These are phyloP conservation scores for Gynochthodes officinalis DNA, from an alignment of 257 asterid genomes.

Conservation along the genomic window DNA sequence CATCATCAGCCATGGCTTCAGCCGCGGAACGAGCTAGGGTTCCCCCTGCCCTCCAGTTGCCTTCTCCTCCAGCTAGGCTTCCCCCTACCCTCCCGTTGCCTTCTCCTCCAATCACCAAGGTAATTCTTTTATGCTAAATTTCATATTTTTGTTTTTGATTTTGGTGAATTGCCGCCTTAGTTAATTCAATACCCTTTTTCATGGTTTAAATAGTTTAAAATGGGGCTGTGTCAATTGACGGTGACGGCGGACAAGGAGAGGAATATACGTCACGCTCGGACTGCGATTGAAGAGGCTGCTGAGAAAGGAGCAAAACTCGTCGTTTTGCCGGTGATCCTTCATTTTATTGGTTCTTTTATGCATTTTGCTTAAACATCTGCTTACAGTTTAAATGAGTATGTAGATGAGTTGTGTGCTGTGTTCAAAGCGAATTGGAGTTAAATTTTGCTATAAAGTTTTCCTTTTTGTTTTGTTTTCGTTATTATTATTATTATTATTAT, in stretches of 20 bases:
- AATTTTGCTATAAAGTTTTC: not conserved
- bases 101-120: constrained; percentile 65
- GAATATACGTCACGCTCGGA: constrained; percentile 71
- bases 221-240: constrained; percentile 77
- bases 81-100: constrained; percentile 60
- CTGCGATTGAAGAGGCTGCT: constrained; percentile 80
- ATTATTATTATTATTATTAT: too few relatives aligned
- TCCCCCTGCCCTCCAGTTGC: constrained; percentile 53
- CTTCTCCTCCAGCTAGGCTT: constrained; percentile 70
- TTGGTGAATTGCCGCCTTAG: not conserved
- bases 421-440: not conserved
- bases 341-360: not conserved
- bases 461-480: not conserved
- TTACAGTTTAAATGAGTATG: too few relatives aligned
- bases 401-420: not conserved
- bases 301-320: constrained; percentile 83
- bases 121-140: not conserved
- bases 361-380: not conserved
- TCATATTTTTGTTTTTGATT: not conserved
- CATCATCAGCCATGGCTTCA: constrained; percentile 60
- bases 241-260: constrained; percentile 83
- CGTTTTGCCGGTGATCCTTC: constrained; percentile 61
- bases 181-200: not conserved
- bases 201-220: constrained; percentile 52
- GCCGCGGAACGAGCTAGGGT: constrained; percentile 70